These are phyloP conservation scores for Aethionema arabicum DNA, from an alignment of 345 rosid species.

Conservation along the genomic window DNA sequence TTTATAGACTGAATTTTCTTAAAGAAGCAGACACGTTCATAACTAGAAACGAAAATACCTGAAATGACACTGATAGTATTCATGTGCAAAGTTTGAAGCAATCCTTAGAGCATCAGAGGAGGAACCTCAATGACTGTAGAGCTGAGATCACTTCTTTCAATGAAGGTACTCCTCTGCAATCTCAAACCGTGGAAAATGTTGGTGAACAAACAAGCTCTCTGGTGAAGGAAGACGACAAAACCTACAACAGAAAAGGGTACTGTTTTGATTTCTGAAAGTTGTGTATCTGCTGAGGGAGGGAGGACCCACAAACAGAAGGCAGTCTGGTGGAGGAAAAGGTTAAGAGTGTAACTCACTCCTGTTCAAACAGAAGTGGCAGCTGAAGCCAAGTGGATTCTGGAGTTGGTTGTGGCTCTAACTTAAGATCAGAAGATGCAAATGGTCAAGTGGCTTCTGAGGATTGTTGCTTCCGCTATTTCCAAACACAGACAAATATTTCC, in stretches of 20 bases:
- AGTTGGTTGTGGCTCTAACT: conserved; percentile 40
- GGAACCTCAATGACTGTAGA: conserved; percentile 81
- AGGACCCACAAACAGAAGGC: conserved; percentile 50
- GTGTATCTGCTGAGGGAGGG: conserved; percentile 42
- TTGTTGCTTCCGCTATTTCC: conserved; percentile 94
- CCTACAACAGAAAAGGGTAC: conserved; percentile 39
- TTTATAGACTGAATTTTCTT: conserved; percentile 27
- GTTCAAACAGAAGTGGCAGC: conserved; percentile 40
- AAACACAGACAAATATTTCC: conserved; percentile 92
- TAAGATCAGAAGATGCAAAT: conserved; percentile 43
- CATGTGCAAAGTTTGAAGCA: conserved; percentile 79
- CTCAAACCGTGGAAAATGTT: conserved; percentile 53
- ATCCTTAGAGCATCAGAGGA: conserved; percentile 66
- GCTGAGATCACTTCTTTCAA: conserved; percentile 79
- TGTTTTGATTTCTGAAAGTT: conserved; percentile 39
- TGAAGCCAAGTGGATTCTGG: conserved; percentile 45
- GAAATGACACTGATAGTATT: conserved; percentile 33
- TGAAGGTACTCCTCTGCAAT: conserved; percentile 52
- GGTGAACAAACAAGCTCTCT: conserved; percentile 57
- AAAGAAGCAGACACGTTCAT: conserved; percentile 21
- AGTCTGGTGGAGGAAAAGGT: conserved; percentile 69
- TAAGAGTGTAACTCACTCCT: conserved; percentile 46
- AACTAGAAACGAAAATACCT: conserved; percentile 27
- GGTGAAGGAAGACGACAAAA: conserved; percentile 59
- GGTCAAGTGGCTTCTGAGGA: conserved; percentile 50